Evolutionary conservation across 192 early-diverging fungal species (phyloP), one percentile per base, ranked within the genome.

Genomic region (Backusella luteola): DNA sequence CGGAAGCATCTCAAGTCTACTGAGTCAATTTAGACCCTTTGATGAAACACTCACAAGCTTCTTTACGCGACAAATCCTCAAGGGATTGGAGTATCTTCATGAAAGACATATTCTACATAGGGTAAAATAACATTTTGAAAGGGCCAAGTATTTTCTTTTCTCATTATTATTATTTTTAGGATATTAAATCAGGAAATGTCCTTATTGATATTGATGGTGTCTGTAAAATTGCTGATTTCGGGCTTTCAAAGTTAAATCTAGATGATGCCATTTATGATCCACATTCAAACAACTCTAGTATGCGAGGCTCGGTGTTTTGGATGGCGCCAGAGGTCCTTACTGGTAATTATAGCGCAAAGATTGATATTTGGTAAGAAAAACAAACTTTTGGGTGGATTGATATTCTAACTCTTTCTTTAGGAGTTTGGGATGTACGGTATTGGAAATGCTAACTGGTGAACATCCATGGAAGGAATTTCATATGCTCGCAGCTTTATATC

Each of bases 171-270:
- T 4, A 39, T 19, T 44, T 15, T 17, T 44, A 88, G 84, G 93
- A 94, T 73, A 94, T 94, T 81, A 94, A 94, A 80, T 89, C 91
- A 36, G 93, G 87, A 17, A 94, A 94, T 81, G 89, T 93, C 36
- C 80, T 95, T 34, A 90, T 94, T 6, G 90, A 94, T 79, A 87
- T 93, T n/a, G 83, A 88, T 17, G 93, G 93, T 17, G 88, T 93
- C 7, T 95, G 94, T 67, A 98, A 98, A 84, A 98, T 98, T 39
- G 93, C 94, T 8, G 97, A 98, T 82, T 98, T 98, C 87, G 97
- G 97, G 29, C 92, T 97, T 21, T 97, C 96, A 26, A 96, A 95
- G 73, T 89, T 90, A 75, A 92, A 87, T 2, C 32, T 39, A 3
- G 53, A 74, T 15, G 32, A 59, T 6, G 59, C 66, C 1, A 63